phyloP scores from a whole-genome alignment of 352 stramenopile genomes.

The Phytophthora idaei region DNA sequence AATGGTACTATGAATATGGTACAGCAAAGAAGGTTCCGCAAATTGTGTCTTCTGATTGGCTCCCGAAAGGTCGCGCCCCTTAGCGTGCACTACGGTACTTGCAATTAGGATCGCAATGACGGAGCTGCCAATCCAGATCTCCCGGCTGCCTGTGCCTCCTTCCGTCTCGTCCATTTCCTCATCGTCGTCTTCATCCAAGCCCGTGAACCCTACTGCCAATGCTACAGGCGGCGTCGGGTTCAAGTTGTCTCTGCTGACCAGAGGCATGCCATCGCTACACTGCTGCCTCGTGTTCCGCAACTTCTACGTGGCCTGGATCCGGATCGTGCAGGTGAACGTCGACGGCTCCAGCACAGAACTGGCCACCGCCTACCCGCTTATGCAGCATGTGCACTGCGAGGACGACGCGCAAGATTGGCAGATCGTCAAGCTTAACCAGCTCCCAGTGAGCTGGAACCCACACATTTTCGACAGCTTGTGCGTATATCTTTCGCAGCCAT shows the following conservation, averaged over 20 bases:
- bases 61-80: slow-evolving; percentile 26
- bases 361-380: slow-evolving; percentile 48
- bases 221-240: slow-evolving; percentile 45
- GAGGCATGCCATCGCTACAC: slow-evolving; percentile 12
- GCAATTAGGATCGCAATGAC: slow-evolving; percentile 10
- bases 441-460: slow-evolving; percentile 41
- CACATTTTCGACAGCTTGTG: slow-evolving; percentile 45
- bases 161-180: background rate
- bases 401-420: slow-evolving; percentile 80
- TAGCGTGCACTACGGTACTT: slow-evolving; percentile 14
- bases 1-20: slow-evolving; percentile 6
- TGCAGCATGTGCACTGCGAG: slow-evolving; percentile 64
- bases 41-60: slow-evolving; percentile 28
- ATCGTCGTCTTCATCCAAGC: background rate
- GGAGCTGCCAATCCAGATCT: slow-evolving; percentile 36
- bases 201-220: slow-evolving; percentile 15
- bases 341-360: slow-evolving; percentile 53
- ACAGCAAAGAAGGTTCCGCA: slow-evolving; percentile 21
- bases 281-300: slow-evolving; percentile 67
- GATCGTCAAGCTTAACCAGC: slow-evolving; percentile 56
- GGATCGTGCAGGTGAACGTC: slow-evolving; percentile 53
- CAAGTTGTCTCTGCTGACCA: slow-evolving; percentile 45
- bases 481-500: slow-evolving; percentile 69
- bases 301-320: slow-evolving; percentile 64
- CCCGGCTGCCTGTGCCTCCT: slow-evolving; percentile 16